Base-by-base conservation (phyloP, 805 yeast genomes). In the Kodamaea restingae region DNA sequence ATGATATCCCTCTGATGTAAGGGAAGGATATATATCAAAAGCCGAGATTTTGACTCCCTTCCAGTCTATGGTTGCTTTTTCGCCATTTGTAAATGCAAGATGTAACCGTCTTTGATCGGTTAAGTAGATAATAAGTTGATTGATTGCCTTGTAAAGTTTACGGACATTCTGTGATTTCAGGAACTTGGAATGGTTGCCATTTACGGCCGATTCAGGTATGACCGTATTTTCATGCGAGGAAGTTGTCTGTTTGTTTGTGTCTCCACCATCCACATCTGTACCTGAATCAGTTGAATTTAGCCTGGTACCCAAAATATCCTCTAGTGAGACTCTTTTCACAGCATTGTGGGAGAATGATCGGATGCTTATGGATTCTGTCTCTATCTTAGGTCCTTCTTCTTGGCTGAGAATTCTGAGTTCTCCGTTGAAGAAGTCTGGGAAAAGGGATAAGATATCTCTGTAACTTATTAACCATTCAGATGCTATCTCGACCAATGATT, bases 31-130 rank as follows among this genome's bases (percentile, higher is more conserved):
- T n/a, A 75, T 63, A 29, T 76, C 67, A 15, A 56, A 56, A 0
- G 68, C 65, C 2, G 68, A 60, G 3, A 76, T 61, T 10, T 64
- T 57, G 10, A 69, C 57, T 3, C 72, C 73, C 32, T 72, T 73
- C 78, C 79, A 75, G n/a, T 56, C 55, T 40, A 51, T 56, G 45
- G 29, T 36, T 17, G 40, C 21, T 4, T 24, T 35, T 6, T 66
- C 63, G 34, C 64, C 67, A 20, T 50, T 52, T 22, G 68, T 43
- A 29, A 76, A 63, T 33, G 65, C 63, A 9, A 62, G 54, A 32
- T 73, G 62, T 27, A 76, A 70, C 32, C 82, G 53, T 48, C 81
- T 57, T 39, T 76, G 73, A 41, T 76, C 81, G 0, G 81, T 74
- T 15, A 76, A 52, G 46, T 65, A 76, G 1, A 73, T 58, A 4